Evolutionary conservation across 257 asterid species (phyloP).

Genomic region (Lithospermum erythrorhizon): DNA sequence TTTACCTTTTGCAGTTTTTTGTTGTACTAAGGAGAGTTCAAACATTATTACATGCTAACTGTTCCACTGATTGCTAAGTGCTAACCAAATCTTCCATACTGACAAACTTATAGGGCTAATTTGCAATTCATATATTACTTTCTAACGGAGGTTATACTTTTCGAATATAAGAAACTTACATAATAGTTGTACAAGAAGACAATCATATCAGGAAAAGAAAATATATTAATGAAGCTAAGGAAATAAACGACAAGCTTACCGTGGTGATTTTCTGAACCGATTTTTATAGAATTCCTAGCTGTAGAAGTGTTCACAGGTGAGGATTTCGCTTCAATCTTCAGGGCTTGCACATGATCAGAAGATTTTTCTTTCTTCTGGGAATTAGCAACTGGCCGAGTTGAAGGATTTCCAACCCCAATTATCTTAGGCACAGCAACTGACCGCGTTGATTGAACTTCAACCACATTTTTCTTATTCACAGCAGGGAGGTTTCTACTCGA

Average conservation of each 20-base stretch:
- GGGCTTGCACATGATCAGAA: not conserved
- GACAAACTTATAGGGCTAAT: too few relatives aligned
- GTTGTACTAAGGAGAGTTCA: too few relatives aligned
- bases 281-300: not conserved
- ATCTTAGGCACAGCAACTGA: too few relatives aligned
- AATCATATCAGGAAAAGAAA: not conserved
- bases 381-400: not conserved
- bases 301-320: not conserved
- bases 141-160: too few relatives aligned
- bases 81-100: too few relatives aligned
- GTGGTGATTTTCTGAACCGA: not conserved
- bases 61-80: too few relatives aligned
- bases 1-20: too few relatives aligned
- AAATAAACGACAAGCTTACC: not conserved
- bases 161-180: too few relatives aligned
- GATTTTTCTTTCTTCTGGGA: not conserved
- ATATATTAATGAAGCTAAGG: not conserved
- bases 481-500: not conserved
- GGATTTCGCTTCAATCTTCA: not conserved
- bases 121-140: too few relatives aligned
- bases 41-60: too few relatives aligned
- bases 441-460: not conserved
- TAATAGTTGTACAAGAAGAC: too few relatives aligned
- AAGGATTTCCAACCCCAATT: not conserved
- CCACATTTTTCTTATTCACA: not conserved